Percentiles rank a stretch among this genome's conserved stretches.
phyloP scores from a whole-genome alignment of 1,284 basidiomycete genomes.

The Mycena citricolor region DNA sequence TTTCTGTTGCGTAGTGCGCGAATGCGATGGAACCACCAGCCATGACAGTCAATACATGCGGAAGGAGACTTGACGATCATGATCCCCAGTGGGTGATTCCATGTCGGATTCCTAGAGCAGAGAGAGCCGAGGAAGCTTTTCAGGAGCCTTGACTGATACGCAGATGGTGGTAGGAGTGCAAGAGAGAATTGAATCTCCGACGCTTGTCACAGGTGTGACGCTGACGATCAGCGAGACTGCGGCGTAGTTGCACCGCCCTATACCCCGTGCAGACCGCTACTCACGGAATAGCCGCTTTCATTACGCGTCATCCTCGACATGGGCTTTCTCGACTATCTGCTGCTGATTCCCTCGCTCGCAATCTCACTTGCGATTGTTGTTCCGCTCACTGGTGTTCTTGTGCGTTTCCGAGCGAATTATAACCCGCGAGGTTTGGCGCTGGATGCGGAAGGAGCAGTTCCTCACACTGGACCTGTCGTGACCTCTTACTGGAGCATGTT shows the following conservation, averaged over 20 bases:
- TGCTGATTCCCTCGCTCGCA: slow-evolving; percentile 48
- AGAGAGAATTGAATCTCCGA: slow-evolving; percentile 2
- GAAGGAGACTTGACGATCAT: no score
- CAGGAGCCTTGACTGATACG: no score
- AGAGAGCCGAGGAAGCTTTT: no score
- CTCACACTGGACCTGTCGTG: slow-evolving; percentile 72
- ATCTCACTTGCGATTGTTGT: slow-evolving; percentile 57
- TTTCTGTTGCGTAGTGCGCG: no score
- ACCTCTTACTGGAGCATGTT: slow-evolving; percentile 32
- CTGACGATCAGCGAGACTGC: slow-evolving; percentile 1
- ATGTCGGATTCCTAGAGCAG: no score
- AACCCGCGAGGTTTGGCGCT: slow-evolving; percentile 82
- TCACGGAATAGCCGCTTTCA: slow-evolving; percentile 30
- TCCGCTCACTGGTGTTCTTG: slow-evolving; percentile 66
- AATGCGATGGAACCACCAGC: no score
- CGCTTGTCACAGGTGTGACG: no score
- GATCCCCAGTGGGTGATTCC: no score
- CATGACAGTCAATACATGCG: no score
- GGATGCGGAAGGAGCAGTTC: slow-evolving; percentile 74
- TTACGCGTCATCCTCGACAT: slow-evolving; percentile 36
- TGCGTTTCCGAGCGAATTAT: slow-evolving; percentile 77
- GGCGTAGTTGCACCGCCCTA: slow-evolving; percentile 1
- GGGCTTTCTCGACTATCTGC: slow-evolving; percentile 39
- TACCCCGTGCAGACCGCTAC: background rate
- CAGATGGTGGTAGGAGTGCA: slow-evolving; percentile 12